Evolutionary conservation across 176 grass and related monocot genomes (phyloP), one percentile per base, ranked within the genome.

Genomic region (Musa troglodytarum): DNA sequence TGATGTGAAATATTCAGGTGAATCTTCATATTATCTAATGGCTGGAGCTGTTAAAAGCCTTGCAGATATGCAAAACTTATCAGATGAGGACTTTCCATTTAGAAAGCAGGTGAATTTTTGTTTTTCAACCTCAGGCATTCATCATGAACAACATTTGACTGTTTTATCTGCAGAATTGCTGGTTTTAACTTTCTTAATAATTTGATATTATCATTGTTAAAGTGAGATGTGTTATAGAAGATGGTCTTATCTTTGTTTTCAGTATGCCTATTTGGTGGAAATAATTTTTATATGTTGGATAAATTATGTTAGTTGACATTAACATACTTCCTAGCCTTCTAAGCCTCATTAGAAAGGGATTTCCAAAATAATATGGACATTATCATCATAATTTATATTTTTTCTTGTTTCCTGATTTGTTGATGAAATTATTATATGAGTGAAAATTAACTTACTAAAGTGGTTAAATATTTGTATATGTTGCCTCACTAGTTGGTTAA

Each of bases 31-130:
- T 50, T 65, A 87, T 73, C 81, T 99, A 69, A 89, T 99, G 84
- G 72, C 82, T 49, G 86, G 87, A 82, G 95, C 87, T 77, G 71
- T 94, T 75, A 87, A 72, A 79, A 91, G 78, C 69, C 69, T 99
- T 78, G 86, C 83, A 77, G 84, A 93, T 55, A 93, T 97, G 87
- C 83, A 93, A 81, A 88, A 85, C 49, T 62, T 94, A 74, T 80
- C 86, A 54, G 90, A 99, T 83, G 95, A 87, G 19, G 86, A 94
- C 73, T 99, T 91, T 51, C 78, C 90, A 76, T 94, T 83, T 80
- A 77, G 86, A 78, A 94, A 94, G 78, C 95, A 98, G 95, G 95
- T 98, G 76, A 8, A 54, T 23, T 82, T 63, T 53, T 72, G 6
- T 6, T 76, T 57, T 68, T 58, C n/a, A 23, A 63, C 2, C 26